Conservation (phyloP, 164 flowering plant genomes). For the Umbilicus rupestris region DNA sequence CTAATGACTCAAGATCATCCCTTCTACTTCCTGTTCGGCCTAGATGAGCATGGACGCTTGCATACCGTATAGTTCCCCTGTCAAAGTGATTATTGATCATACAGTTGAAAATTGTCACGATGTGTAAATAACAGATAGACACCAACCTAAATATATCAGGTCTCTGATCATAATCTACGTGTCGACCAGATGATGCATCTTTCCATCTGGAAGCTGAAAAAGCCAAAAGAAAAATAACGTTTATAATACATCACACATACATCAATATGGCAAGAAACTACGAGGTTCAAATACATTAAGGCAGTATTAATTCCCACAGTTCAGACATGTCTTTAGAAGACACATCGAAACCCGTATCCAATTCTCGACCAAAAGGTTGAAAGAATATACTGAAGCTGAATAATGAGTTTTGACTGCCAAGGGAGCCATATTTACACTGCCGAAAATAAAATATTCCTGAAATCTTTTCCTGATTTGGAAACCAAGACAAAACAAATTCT, state of each 20-base stretch:
- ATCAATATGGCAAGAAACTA: background rate
- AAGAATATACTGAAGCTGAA: background rate
- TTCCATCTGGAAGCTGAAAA: constrained; percentile 45
- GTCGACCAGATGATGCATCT: constrained; percentile 34
- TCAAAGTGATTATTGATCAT: constrained; percentile 1
- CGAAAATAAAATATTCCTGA: background rate
- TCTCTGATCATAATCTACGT: constrained; percentile 56
- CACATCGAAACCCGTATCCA: background rate
- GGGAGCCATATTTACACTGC: background rate
- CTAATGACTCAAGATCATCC: constrained; percentile 60
- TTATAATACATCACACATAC: background rate
- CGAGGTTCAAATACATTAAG: background rate
- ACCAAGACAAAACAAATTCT: no score
- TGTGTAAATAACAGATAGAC: background rate
- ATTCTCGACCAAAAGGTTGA: background rate
- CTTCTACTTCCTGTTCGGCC: constrained; percentile 63
- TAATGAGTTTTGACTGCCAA: background rate
- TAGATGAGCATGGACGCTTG: constrained; percentile 64
- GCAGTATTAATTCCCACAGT: background rate
- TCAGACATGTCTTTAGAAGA: background rate
- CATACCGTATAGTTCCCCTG: constrained; percentile 65
- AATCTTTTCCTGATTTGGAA: background rate
- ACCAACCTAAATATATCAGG: constrained; percentile 60
- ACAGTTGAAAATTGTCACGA: background rate
- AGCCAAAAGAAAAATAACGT: background rate